Percentiles rank a stretch among this genome's conserved stretches.
phyloP scores from a whole-genome alignment of 805 yeast genomes.

The Saturnispora gosingensis region DNA sequence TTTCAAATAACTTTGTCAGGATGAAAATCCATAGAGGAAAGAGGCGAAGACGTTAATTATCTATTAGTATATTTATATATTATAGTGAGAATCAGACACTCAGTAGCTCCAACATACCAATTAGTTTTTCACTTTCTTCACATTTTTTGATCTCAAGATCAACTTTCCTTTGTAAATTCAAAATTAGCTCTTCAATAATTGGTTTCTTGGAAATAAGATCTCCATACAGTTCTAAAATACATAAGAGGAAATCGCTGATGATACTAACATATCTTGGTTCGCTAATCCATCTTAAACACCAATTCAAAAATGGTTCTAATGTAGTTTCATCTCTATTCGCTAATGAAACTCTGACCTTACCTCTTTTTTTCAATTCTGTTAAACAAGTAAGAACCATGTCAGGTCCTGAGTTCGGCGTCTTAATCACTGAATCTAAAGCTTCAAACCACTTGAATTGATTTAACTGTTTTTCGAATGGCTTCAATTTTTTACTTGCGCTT shows the following conservation, averaged over 20 bases:
- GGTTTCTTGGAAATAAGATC: slow-evolving; percentile 64
- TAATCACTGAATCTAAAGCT: slow-evolving; percentile 81
- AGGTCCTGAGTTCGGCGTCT: slow-evolving; percentile 58
- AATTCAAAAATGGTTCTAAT: slow-evolving; percentile 75
- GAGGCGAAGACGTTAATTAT: slow-evolving; percentile 4
- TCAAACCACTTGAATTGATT: slow-evolving; percentile 89
- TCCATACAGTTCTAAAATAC: slow-evolving; percentile 67
- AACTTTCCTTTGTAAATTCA: slow-evolving; percentile 51
- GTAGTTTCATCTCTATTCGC: slow-evolving; percentile 72
- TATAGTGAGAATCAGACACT: slow-evolving; percentile 33
- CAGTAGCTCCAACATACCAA: slow-evolving; percentile 87
- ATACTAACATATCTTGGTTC: slow-evolving; percentile 65
- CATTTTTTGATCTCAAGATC: slow-evolving; percentile 66
- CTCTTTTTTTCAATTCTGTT: slow-evolving; percentile 79
- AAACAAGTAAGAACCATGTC: slow-evolving; percentile 77
- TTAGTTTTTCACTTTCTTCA: slow-evolving; percentile 78
- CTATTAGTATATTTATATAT: neutral
- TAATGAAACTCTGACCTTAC: slow-evolving; percentile 77
- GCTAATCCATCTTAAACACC: slow-evolving; percentile 69
- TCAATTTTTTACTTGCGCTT: slow-evolving; percentile 49
- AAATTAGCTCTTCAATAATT: slow-evolving; percentile 64
- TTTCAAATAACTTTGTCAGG: slow-evolving; percentile 29
- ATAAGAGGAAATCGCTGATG: slow-evolving; percentile 59
- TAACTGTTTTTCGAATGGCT: slow-evolving; percentile 73
- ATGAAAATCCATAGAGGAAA: slow-evolving; percentile 24